phyloP scores from a whole-genome alignment of 2,329 filamentous ascomycete species.

The Trichoderma simmonsii region DNA sequence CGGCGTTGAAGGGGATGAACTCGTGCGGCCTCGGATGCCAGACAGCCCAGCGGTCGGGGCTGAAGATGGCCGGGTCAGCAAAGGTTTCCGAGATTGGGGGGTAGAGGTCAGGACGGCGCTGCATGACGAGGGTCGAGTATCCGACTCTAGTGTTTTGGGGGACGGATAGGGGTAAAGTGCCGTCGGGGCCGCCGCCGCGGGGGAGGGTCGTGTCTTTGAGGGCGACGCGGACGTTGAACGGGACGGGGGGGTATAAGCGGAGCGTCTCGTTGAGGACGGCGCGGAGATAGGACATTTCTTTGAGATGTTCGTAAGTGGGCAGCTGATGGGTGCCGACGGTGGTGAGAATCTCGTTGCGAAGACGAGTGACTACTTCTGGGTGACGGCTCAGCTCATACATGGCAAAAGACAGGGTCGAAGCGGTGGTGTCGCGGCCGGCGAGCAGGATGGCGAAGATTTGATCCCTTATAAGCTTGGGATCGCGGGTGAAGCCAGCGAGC shows the following conservation, averaged over 20 bases:
- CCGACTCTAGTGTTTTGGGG: conserved; percentile 62
- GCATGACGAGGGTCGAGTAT: conserved; percentile 70
- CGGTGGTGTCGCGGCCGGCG: conserved; percentile 85
- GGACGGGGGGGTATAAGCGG: conserved; percentile 73
- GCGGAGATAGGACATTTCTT: conserved; percentile 80
- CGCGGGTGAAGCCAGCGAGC: conserved; percentile 74
- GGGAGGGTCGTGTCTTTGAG: conserved; percentile 73
- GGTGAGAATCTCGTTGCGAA: conserved; percentile 69
- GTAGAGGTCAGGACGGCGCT: conserved; percentile 64
- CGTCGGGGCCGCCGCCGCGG: conserved; percentile 63
- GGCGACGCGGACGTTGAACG: conserved; percentile 73
- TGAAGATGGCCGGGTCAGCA: conserved; percentile 49
- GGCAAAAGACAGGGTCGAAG: conserved; percentile 73
- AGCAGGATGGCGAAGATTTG: conserved; percentile 80
- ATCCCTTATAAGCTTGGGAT: conserved; percentile 70
- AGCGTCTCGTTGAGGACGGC: conserved; percentile 73
- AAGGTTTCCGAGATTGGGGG: conserved; percentile 46
- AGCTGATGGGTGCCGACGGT: conserved; percentile 60
- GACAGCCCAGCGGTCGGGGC: conserved; percentile 63
- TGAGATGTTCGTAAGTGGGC: conserved; percentile 76
- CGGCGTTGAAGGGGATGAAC: conserved; percentile 73
- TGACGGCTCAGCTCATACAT: conserved; percentile 77
- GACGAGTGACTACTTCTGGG: conserved; percentile 62
- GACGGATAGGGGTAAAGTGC: conserved; percentile 59
- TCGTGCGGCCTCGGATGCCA: conserved; percentile 65